Conservation (phyloP, 345 rosid genomes). For the Linum tenue region DNA sequence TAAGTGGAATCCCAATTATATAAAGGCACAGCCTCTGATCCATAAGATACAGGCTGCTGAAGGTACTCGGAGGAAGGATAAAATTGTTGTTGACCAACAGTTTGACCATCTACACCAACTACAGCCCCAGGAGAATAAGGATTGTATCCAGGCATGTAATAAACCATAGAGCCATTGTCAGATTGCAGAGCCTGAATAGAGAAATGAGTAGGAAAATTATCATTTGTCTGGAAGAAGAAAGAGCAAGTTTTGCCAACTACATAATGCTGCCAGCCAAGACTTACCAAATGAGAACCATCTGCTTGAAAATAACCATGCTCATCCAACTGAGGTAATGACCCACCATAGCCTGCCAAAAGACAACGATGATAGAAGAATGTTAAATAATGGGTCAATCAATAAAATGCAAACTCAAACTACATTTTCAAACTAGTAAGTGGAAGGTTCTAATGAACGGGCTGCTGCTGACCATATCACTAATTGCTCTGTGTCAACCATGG, state of each 20-base stretch:
- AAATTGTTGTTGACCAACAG: slow-evolving; percentile 34
- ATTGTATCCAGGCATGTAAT: slow-evolving; percentile 39
- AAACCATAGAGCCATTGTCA: slow-evolving; percentile 40
- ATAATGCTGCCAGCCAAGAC: slow-evolving; percentile 14
- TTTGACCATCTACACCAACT: slow-evolving; percentile 36
- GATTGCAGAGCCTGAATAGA: slow-evolving; percentile 32
- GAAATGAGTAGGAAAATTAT: slow-evolving; percentile 2
- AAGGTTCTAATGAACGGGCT: background rate
- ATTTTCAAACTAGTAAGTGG: no score
- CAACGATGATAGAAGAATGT: background rate
- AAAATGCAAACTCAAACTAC: background rate
- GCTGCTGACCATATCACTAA: background rate
- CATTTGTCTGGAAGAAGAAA: no score
- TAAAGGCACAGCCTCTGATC: slow-evolving; percentile 35
- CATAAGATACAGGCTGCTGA: slow-evolving; percentile 36
- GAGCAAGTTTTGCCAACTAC: background rate
- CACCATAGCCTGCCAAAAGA: slow-evolving; percentile 41
- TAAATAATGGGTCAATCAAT: background rate
- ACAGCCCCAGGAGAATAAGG: slow-evolving; percentile 30
- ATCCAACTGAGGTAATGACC: slow-evolving; percentile 27
- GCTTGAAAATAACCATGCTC: slow-evolving; percentile 31
- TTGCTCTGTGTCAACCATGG: background rate
- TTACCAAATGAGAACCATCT: slow-evolving; percentile 31
- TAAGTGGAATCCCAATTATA: slow-evolving; percentile 41
- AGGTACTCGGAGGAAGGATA: slow-evolving; percentile 31